Conservation (phyloP, 2,329 filamentous ascomycete genomes). For the Didymella arachidicola region DNA sequence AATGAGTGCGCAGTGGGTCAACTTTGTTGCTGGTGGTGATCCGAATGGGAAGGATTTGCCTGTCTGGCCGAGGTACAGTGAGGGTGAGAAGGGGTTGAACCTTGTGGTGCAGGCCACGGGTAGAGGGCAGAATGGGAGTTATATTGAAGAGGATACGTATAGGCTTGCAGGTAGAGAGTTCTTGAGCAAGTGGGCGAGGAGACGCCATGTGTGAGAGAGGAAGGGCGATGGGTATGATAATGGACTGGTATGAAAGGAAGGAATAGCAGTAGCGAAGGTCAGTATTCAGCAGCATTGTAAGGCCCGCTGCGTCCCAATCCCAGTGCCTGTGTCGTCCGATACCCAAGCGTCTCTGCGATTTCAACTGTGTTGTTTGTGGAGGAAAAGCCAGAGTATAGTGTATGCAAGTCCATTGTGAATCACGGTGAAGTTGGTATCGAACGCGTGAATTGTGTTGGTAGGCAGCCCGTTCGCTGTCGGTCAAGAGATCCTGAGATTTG, state of each 20-base stretch:
- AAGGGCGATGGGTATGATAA: background rate
- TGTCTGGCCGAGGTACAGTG: constrained; percentile 54
- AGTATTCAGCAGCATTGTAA: background rate
- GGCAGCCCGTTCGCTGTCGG: background rate
- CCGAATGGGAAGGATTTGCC: constrained; percentile 48
- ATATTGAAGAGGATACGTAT: constrained; percentile 54
- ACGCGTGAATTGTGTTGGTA: background rate
- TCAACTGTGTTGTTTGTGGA: background rate
- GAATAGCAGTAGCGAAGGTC: background rate
- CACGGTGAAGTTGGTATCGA: background rate
- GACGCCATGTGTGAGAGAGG: constrained; percentile 46
- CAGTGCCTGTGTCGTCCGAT: background rate
- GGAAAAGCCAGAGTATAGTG: background rate
- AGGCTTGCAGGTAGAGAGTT: constrained; percentile 54
- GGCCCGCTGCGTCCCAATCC: background rate
- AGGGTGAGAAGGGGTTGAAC: constrained; percentile 49
- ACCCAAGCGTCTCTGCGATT: background rate
- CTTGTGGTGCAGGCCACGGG: constrained; percentile 57
- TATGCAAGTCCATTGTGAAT: background rate
- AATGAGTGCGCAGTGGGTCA: constrained; percentile 57
- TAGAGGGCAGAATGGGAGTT: constrained; percentile 52
- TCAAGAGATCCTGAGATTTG: constrained; percentile 12
- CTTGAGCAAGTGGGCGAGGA: constrained; percentile 47
- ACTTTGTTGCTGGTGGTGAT: constrained; percentile 53
- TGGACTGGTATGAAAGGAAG: background rate